Evolutionary conservation across 345 rosid species (phyloP), one percentile per base, ranked within the genome.

Genomic region (Cardiospermum halicacabum): DNA sequence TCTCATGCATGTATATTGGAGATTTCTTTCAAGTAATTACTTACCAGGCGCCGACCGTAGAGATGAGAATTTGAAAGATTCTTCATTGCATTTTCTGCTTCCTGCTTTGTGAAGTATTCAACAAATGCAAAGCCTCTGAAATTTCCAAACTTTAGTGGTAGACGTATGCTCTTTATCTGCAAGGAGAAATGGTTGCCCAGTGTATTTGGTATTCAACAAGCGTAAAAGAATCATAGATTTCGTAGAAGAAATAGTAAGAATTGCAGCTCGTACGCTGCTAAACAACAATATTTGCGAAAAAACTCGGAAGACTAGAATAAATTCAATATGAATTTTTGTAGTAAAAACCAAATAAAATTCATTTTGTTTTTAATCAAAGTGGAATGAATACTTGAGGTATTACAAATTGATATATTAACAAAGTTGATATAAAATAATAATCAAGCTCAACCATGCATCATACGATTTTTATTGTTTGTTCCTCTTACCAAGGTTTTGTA

Each of bases 21-120:
- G 32, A 15, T 13, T 53, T 27, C 26, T 5, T 49, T 5, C 18
- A 8, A 49, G 34, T 13, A 64, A 60, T 5, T 51, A 66, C 84
- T 68, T 80, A 93, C 99, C 91, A 89, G 72, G 75, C 84, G 97
- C 53, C 97, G 90, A 49, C 96, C 97, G 21, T 91, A 89, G 18
- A 91, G 74, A 81, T 91, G 97, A 63, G 96, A 91, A 78, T 69
- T 85, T 30, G 91, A 73, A 62, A 87, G 87, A 37, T 91, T 79
- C 48, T 85, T 65, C 53, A 80, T 70, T 25, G 97, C 96, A 72
- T 84, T 94, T 63, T 74, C 78, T 3, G 96, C 89, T 74, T 94
- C 97, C 78, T 91, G 95, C 77, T 94, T 94, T 18, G 99, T 87
- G 56, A 94, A 73, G 43, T 67, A 91, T 76, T 94, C 97, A 60